These are phyloP conservation scores for Phlegmacium glaucopus DNA, from an alignment of 768 basidiomycete genomes.

Conservation along the genomic window DNA sequence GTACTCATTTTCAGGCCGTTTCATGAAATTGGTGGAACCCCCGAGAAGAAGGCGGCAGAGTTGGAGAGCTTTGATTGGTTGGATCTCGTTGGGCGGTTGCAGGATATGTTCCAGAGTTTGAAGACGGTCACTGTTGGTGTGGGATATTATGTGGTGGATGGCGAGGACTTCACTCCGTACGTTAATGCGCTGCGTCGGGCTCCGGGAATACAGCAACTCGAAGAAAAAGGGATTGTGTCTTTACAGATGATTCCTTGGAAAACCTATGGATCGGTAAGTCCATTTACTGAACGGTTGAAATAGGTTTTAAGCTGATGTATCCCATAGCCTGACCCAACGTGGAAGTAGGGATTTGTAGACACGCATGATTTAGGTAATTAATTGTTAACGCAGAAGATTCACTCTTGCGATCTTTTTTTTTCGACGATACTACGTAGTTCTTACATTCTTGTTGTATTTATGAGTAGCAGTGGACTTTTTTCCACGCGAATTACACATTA, in stretches of 20 bases:
- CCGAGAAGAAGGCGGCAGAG: neutral
- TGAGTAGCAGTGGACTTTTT: no score
- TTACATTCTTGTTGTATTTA: no score
- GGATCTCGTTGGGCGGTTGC: constrained; percentile 1
- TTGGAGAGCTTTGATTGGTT: constrained; percentile 4
- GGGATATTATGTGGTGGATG: constrained; percentile 1
- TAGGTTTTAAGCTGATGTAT: neutral
- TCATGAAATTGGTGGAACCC: neutral
- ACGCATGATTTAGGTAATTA: no score
- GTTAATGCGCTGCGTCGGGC: neutral
- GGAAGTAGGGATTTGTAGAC: neutral
- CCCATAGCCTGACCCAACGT: neutral
- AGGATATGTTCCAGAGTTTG: constrained; percentile 4
- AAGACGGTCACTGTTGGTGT: neutral
- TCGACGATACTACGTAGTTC: no score
- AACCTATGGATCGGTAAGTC: neutral
- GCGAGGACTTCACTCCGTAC: neutral
- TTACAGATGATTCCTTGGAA: constrained; percentile 5
- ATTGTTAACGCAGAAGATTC: no score
- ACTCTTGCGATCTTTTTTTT: no score
- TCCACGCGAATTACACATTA: no score
- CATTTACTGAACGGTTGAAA: neutral
- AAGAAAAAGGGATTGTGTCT: constrained; percentile 2
- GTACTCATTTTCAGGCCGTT: constrained; percentile 1
- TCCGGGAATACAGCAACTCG: neutral